Base-by-base conservation (phyloP, 148 eudicot genomes). In the Silene latifolia region DNA sequence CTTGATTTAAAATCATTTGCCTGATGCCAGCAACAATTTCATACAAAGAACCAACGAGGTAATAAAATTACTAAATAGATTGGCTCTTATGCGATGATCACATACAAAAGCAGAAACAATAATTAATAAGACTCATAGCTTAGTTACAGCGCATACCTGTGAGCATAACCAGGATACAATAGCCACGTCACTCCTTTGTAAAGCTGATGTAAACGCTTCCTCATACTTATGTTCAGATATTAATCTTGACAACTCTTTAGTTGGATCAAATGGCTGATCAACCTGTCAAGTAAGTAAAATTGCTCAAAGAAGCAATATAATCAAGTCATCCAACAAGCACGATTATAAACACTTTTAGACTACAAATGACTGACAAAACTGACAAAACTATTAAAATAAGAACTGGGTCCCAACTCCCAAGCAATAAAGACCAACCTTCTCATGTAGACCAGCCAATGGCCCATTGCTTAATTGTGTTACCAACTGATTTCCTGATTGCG, bases 161-260 rank as follows among this genome's bases (percentile, higher is more conserved):
- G 93, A 88, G 80, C 99, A 92, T 82, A 96, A 82, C 98, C 99
- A 95, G 29, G 99, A 90, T 32, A 95, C 99, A 21, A 92, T 92
- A 44, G 77, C 78, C 72, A 95, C 97, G 70, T 95, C 98, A 83
- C 96, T 95, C 77, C 93, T 92, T 73, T 95, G 98, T 77, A 95
- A 79, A n/a, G 99, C 99, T 54, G 86, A 78, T 63, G 91, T 92
- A 81, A 95, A 95, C 63, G 99, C 97, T 76, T 92, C 97, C 83
- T 92, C 98, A 65, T 85, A 92, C 76, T 95, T 92, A 71, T 78
- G 90, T 75, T 95, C 99, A 69, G 91, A 83, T 68, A 89, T 61
- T 80, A 90, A 79, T 78, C 96, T 92, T 48, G 97, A 87, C 60
- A 95, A 85, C 84, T 92, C 97, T 70, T 78, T 88, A 21, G 89